Conservation (phyloP, 306 rosid genomes). For the Casuarina equisetifolia region DNA sequence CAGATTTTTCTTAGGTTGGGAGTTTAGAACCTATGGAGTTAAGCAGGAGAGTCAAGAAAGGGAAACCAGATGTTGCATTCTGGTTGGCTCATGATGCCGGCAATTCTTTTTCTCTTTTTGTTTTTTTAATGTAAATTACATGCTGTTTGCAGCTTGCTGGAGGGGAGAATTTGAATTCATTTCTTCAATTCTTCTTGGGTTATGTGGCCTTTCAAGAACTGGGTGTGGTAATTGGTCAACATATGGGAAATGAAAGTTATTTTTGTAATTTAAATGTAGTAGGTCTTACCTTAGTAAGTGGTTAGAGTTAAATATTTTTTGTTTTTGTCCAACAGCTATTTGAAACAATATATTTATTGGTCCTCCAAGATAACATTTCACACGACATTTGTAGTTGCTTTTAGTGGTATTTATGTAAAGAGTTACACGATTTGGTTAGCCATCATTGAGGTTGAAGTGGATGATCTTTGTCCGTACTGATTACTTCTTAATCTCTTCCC, state of each 20-base stretch:
- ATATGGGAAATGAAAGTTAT: constrained; percentile 13
- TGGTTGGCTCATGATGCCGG: constrained; percentile 28
- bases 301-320: background rate
- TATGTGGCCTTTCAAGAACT: constrained; percentile 25
- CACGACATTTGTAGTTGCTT: background rate
- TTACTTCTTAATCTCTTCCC: background rate
- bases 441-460: background rate
- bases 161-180: constrained; percentile 24
- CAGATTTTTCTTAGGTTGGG: constrained; percentile 25
- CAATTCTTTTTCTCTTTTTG: constrained; percentile 27
- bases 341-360: background rate
- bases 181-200: constrained; percentile 35
- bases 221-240: constrained; percentile 25
- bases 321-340: constrained; percentile 1
- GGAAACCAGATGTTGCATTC: constrained; percentile 32
- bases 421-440: background rate
- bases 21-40: constrained; percentile 32
- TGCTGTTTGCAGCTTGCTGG: constrained; percentile 33
- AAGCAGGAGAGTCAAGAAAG: constrained; percentile 28
- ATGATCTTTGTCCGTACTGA: background rate
- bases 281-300: constrained; percentile 20
- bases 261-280: constrained; percentile 27
- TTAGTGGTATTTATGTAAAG: constrained; percentile 2
- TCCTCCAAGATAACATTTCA: background rate
- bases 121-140: constrained; percentile 31